Evolutionary conservation across 208 protist genomes (phyloP), one percentile per base, ranked within the genome.

Genomic region (Entamoeba histolytica): DNA sequence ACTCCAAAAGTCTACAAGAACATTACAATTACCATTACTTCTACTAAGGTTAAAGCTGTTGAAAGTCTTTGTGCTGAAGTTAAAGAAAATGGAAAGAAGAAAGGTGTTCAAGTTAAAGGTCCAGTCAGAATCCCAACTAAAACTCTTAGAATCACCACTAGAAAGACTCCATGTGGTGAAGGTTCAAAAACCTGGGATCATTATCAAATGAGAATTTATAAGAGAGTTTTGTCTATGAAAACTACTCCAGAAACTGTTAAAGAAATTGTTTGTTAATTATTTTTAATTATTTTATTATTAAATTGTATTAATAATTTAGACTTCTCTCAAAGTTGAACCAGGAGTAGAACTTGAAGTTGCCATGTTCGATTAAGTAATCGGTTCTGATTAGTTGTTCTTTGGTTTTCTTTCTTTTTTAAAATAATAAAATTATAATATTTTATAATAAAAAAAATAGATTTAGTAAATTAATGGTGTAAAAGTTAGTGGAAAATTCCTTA

Each of bases 91-190:
- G 51, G 15, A 23, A 57, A 57, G 51, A 19, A 57, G 17, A 12
- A 19, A 23, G 15, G 17, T 23, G 51, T 57, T 57, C 51, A 19
- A 23, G 17, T 57, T 6, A 57, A 78, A 69, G 95, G 95, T 28
- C 93, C 94, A 44, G 73, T 93, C 15, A 3, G 95, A 17, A 49
- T 94, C 28, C 95, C 95, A 44, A 94, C 94, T 49, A 95, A 94
- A 19, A 61, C 39, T 35, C 28, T 95, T 5, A 15, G 6, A 3
- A 95, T 95, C 51, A 95, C 95, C 52, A 95, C 95, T 39, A 51
- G 93, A 49, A 95, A 95, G 44, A 95, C 95, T 91, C 94, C 95
- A 69, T 95, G 95, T 73, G 95, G 95, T 92, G 35, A 95, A 17
- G 95, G 95, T 73, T 93, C 93, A 47, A 95, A 95, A 8, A 95